A percentile compares a stretch with the other conserved stretches of the same genome.
Evolutionary conservation across 257 asterid genomes (phyloP).

Genomic region (Solanum infundibuliforme): DNA sequence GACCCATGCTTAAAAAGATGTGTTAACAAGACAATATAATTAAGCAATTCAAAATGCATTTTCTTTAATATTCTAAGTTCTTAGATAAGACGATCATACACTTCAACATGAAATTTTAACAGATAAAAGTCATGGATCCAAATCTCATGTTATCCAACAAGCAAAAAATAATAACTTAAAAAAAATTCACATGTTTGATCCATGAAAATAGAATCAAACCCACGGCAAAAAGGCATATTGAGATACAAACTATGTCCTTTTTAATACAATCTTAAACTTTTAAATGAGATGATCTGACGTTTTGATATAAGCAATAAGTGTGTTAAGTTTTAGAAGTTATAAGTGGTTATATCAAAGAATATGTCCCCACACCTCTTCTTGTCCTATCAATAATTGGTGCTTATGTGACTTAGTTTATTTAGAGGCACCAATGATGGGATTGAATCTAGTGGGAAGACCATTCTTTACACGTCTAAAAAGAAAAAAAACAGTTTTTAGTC

Average conservation of each 20-base stretch:
- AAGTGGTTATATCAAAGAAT: slow-evolving; percentile 22
- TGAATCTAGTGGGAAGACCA: slow-evolving; percentile 54
- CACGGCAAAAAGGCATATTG: not conserved
- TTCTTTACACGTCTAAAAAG: slow-evolving; percentile 55
- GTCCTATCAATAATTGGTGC: slow-evolving; percentile 59
- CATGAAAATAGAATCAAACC: not conserved
- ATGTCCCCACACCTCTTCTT: slow-evolving; percentile 18
- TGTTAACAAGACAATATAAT: not conserved
- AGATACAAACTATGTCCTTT: accelerated
- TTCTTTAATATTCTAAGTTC: not conserved
- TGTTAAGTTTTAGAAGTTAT: not conserved
- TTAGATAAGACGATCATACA: not conserved
- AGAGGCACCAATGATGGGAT: slow-evolving; percentile 35
- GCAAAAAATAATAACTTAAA: not conserved
- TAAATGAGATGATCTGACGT: not conserved
- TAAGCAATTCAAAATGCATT: not conserved
- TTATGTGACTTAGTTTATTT: slow-evolving; percentile 27
- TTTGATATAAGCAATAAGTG: not conserved
- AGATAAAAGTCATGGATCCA: not conserved
- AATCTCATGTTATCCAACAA: not conserved
- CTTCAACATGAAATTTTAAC: not conserved
- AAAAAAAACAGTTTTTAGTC: slow-evolving; percentile 6
- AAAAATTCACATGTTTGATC: not conserved
- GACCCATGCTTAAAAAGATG: not conserved
- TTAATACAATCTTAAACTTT: not conserved